phyloP scores from a whole-genome alignment of 768 basidiomycete genomes.

The Macrocybe gigantea region DNA sequence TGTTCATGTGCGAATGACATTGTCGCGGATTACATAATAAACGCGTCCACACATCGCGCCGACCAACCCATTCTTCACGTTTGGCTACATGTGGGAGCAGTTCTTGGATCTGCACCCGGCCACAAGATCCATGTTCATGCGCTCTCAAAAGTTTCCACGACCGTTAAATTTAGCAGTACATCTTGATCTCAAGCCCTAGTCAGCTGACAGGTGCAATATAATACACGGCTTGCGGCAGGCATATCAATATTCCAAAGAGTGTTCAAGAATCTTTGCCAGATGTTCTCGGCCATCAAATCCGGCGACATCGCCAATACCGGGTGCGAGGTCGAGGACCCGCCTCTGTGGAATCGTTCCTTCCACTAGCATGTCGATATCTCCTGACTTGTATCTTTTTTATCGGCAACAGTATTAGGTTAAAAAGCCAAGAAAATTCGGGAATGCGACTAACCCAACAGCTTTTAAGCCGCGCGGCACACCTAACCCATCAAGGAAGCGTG shows the following conservation, averaged over 20 bases:
- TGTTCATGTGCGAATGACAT: too few species aligned
- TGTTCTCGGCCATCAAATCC: conserved; percentile 83
- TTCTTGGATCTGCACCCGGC: too few species aligned
- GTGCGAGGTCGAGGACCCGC: conserved; percentile 89
- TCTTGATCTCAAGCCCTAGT: too few species aligned
- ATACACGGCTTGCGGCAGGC: too few species aligned
- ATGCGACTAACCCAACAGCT: conserved; percentile 55
- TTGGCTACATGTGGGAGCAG: too few species aligned
- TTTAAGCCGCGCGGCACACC: conserved; percentile 84
- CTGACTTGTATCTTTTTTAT: conserved; percentile 46
- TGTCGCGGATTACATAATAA: too few species aligned
- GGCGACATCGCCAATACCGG: conserved; percentile 77
- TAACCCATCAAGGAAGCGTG: conserved; percentile 79
- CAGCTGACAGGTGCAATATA: too few species aligned
- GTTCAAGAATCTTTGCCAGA: conserved; percentile 74
- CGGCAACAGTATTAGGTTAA: not conserved
- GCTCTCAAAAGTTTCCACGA: too few species aligned
- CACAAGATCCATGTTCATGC: too few species aligned
- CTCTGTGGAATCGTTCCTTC: conserved; percentile 91
- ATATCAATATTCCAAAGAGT: conserved; percentile 67
- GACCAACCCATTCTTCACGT: not conserved
- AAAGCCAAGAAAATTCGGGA: not conserved
- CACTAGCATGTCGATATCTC: conserved; percentile 71
- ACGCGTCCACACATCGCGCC: too few species aligned
- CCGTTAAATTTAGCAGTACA: too few species aligned